Evolutionary conservation across 2,329 filamentous ascomycete genomes (phyloP), one percentile per base, ranked within the genome.

Genomic region (Xylariales sp.): DNA sequence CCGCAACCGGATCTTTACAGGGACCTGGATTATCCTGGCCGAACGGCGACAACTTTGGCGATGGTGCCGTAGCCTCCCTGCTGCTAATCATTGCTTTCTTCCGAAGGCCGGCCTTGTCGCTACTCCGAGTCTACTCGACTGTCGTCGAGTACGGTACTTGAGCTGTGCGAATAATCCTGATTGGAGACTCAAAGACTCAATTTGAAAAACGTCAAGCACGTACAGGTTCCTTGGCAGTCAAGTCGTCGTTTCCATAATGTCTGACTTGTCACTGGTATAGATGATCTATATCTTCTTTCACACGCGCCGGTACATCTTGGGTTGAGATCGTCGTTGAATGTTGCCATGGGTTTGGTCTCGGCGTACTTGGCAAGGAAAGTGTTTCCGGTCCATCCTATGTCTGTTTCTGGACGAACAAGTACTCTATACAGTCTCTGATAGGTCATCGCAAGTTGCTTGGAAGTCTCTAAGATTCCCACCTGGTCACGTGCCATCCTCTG

Each of bases 401-500:
- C n/a, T n/a, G n/a, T 53, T 53, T 51, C 43, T 25, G 43, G 24
- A 36, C 31, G 14, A 28, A 34, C 39, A 31, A 38, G 16, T 38
- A 25, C 31, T 22, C 12, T 35, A 33, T 19, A 34, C 31, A 24
- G 41, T 44, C 43, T 48, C 46, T 36, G 22, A 35, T 42, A 42
- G 39, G 42, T 44, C 42, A n/a, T 12, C 25, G 24, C 37, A 20
- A 12, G 16, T 38, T 33, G 27, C 27, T 33, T 21, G 38, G 29
- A 38, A 41, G 24, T 42, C 29, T 32, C 28, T 28, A 25, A 35
- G 19, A 33, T 18, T 40, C 10, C 16, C 11, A 5, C 5, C 5
- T 20, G 42, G 38, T 53, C 53, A 54, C 51, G 51, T 55, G 53
- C 47, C 29, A 12, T n/a, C 15, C 35, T 44, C 42, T 40, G 42